Evolutionary conservation across 2,329 filamentous ascomycete species (phyloP).

Genomic region (Ceratocystis diversiconidia): DNA sequence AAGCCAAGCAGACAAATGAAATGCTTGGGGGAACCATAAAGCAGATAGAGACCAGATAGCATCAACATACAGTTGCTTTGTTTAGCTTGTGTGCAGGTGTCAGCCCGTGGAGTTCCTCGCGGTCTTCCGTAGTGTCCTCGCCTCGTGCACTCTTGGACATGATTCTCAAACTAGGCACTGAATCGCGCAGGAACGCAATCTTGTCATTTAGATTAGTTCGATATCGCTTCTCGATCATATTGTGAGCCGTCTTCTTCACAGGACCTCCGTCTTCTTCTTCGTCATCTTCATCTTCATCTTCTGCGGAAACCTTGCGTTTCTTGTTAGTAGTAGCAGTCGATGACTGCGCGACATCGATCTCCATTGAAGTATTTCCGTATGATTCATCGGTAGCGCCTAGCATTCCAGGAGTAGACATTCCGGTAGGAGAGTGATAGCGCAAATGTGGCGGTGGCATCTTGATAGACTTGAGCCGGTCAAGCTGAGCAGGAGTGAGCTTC

Average conservation of each 20-base stretch:
- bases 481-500: conserved; percentile 41
- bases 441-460: conserved; percentile 52
- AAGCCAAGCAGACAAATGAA: neutral
- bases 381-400: conserved; percentile 33
- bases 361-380: conserved; percentile 45
- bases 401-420: conserved; percentile 45
- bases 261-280: conserved; percentile 39
- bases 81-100: conserved; percentile 88
- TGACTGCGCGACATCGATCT: conserved; percentile 30
- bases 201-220: conserved; percentile 95
- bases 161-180: conserved; percentile 76
- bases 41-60: neutral
- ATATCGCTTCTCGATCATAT: conserved; percentile 96
- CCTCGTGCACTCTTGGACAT: conserved; percentile 59
- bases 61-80: conserved; percentile 62
- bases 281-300: conserved; percentile 47
- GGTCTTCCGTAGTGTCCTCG: conserved; percentile 57
- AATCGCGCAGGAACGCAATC: conserved; percentile 81
- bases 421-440: conserved; percentile 45
- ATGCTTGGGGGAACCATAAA: neutral
- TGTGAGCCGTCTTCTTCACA: conserved; percentile 85
- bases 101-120: conserved; percentile 67
- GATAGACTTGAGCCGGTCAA: conserved; percentile 42
- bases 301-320: conserved; percentile 56
- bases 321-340: conserved; percentile 33